These are phyloP conservation scores for Claviceps maximensis DNA, from an alignment of 2,329 filamentous ascomycete genomes.

Conservation along the genomic window DNA sequence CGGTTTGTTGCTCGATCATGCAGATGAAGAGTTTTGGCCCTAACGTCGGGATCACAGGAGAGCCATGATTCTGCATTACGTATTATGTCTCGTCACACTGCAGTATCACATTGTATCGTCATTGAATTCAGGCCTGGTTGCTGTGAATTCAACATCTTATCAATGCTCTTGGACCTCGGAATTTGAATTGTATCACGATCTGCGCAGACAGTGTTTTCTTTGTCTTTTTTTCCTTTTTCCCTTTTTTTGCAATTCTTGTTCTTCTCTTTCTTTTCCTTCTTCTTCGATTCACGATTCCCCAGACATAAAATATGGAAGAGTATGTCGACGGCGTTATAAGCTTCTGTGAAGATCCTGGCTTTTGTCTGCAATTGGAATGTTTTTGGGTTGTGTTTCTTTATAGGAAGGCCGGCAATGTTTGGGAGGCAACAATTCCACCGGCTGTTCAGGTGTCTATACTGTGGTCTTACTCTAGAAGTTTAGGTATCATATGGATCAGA, in stretches of 20 bases:
- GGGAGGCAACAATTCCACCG: not conserved
- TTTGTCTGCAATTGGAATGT: not conserved
- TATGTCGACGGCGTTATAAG: conserved; percentile 3
- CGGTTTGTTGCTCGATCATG: not conserved
- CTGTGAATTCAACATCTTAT: not conserved
- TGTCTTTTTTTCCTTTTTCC: not conserved
- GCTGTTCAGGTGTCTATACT: not conserved
- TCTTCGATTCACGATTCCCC: not conserved
- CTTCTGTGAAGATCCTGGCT: not conserved
- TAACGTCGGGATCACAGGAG: not conserved
- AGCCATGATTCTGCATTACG: not conserved
- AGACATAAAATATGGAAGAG: conserved; percentile 1
- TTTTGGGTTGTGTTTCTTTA: not conserved
- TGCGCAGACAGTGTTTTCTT: not conserved
- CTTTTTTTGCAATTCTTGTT: not conserved
- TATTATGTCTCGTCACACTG: not conserved
- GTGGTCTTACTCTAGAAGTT: not conserved
- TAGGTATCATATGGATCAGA: conserved; percentile 17
- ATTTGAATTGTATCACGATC: not conserved
- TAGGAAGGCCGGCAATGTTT: not conserved
- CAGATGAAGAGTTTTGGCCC: not conserved
- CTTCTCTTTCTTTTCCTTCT: not conserved
- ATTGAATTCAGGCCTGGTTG: not conserved
- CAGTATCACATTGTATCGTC: not conserved
- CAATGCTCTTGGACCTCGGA: not conserved